Evolutionary conservation across 768 basidiomycete species (phyloP).

Genomic region (Mrakia frigida): DNA sequence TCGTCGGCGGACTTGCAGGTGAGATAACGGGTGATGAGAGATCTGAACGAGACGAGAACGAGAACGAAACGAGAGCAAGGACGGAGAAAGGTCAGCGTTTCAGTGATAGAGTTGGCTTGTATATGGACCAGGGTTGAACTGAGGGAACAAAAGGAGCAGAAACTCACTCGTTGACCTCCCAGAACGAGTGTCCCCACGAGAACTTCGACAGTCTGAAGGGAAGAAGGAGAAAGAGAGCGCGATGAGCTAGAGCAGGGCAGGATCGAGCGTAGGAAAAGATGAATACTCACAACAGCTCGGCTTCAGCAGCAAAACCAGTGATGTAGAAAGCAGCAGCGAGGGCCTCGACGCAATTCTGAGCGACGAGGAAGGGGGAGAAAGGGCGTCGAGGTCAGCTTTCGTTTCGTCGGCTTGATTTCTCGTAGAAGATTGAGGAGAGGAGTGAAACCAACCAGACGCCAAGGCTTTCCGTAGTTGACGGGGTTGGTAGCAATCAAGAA

Average conservation of each 20-base stretch:
- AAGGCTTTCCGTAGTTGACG: slow-evolving; percentile 96
- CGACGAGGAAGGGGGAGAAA: neutral
- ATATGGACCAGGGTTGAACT: too few species aligned
- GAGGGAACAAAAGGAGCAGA: too few species aligned
- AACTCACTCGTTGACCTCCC: slow-evolving; percentile 69
- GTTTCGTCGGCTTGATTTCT: neutral
- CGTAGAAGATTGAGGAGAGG: neutral
- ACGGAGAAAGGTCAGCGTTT: neutral
- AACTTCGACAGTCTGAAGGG: slow-evolving; percentile 58
- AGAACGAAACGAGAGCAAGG: neutral
- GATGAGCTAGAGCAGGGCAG: neutral
- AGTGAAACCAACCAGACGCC: slow-evolving; percentile 55
- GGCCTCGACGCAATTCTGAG: slow-evolving; percentile 40
- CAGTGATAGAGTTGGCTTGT: too few species aligned
- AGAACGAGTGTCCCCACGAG: slow-evolving; percentile 87
- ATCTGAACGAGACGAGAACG: slow-evolving; percentile 44
- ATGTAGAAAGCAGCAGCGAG: slow-evolving; percentile 92
- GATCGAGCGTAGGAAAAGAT: neutral
- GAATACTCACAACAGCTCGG: slow-evolving; percentile 55
- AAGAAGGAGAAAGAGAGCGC: neutral
- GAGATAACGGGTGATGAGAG: slow-evolving; percentile 68
- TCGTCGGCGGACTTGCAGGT: slow-evolving; percentile 54
- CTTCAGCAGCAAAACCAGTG: slow-evolving; percentile 75
- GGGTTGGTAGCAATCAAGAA: slow-evolving; percentile 94
- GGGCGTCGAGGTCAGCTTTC: neutral